These are phyloP conservation scores for Mesembryanthemum crystallinum DNA, from an alignment of 148 eudicot species.

Conservation along the genomic window DNA sequence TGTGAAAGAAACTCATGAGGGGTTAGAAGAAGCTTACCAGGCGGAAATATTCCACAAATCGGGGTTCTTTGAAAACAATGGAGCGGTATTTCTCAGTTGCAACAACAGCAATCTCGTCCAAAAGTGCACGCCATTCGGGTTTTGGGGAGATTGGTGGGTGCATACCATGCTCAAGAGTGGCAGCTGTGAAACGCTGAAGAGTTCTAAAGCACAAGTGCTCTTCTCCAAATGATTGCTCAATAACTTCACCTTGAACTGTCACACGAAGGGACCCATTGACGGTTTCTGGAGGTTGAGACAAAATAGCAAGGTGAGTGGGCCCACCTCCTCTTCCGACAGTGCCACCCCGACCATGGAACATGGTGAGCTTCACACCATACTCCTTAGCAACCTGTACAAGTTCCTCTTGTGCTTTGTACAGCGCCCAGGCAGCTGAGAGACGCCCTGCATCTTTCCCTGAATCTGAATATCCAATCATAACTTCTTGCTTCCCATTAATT, in stretches of 20 bases:
- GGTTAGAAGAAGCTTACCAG: constrained; percentile 46
- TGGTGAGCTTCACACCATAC: constrained; percentile 78
- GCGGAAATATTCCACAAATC: constrained; percentile 97
- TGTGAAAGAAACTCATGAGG: not conserved
- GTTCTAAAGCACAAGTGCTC: constrained; percentile 97
- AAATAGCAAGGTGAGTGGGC: constrained; percentile 94
- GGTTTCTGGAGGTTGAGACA: constrained; percentile 97
- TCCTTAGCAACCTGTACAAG: constrained; percentile 83
- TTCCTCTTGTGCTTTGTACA: constrained; percentile 98
- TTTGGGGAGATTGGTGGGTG: constrained; percentile 85
- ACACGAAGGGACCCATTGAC: constrained; percentile 90
- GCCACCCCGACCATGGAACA: constrained; percentile 99
- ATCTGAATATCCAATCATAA: constrained; percentile 97
- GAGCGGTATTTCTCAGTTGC: constrained; percentile 88
- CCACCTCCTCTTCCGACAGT: constrained; percentile 99
- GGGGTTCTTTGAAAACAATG: constrained; percentile 85
- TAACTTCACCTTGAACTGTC: constrained; percentile 97
- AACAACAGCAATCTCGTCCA: constrained; percentile 79
- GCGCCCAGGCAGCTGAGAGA: constrained; percentile 93
- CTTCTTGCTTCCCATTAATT: constrained; percentile 92
- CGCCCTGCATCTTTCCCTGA: constrained; percentile 98
- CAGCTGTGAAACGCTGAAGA: constrained; percentile 91
- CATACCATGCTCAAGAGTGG: constrained; percentile 99
- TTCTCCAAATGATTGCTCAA: constrained; percentile 95
- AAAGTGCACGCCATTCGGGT: constrained; percentile 90